Conservation (phyloP, 2,329 filamentous ascomycete species). For the Stagonosporopsis tanaceti region DNA sequence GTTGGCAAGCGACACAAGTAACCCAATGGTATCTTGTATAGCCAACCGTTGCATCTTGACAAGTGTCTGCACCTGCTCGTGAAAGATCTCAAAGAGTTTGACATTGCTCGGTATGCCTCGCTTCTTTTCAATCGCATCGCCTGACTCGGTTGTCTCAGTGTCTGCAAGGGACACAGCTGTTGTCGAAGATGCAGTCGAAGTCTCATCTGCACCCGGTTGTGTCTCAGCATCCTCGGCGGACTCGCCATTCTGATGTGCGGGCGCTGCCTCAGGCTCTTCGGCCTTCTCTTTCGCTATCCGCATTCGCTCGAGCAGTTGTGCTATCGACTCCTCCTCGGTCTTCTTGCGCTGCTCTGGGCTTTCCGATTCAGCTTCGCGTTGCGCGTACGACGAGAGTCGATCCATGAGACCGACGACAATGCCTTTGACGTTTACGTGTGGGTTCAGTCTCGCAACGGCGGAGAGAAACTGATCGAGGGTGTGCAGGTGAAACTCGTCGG, state of each 20-base stretch:
- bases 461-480: constrained; percentile 95
- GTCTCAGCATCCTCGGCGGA: constrained; percentile 38
- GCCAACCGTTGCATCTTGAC: constrained; percentile 90
- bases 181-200: constrained; percentile 39
- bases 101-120: constrained; percentile 76
- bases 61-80: constrained; percentile 91
- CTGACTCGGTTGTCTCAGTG: constrained; percentile 50
- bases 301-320: constrained; percentile 78
- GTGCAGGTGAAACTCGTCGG: constrained; percentile 96
- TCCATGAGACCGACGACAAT: constrained; percentile 99
- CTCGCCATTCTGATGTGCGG: constrained; percentile 48
- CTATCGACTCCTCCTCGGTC: constrained; percentile 83
- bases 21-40: constrained; percentile 92
- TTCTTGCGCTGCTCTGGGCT: constrained; percentile 75
- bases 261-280: constrained; percentile 33
- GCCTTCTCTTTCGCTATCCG: constrained; percentile 69
- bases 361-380: constrained; percentile 79
- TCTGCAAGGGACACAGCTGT: constrained; percentile 44
- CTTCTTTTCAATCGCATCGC: constrained; percentile 55
- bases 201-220: constrained; percentile 37
- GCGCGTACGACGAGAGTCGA: constrained; percentile 90
- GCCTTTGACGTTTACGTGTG: constrained; percentile 95
- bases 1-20: constrained; percentile 92
- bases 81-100: constrained; percentile 96
- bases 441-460: constrained; percentile 90